Base-by-base conservation (phyloP, 2,329 filamentous ascomycete species). In the Diaporthe ampelina region DNA sequence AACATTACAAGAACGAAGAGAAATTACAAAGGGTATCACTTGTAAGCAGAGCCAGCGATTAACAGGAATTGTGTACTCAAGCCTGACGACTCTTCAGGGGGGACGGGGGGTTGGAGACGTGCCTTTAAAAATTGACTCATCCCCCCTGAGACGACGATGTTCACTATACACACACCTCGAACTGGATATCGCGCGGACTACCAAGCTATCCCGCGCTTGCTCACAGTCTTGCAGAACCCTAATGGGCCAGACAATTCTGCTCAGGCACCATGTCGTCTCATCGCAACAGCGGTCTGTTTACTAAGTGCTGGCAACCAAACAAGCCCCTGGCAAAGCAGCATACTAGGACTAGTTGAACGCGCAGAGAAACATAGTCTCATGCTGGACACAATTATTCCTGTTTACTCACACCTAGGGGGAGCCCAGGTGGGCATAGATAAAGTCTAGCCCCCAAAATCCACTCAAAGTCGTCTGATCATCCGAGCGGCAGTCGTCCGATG, bases 401-500 rank as follows among this genome's bases (percentile, higher is more conserved):
- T 40, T 13, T 40, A 13, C 0, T 13, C 37, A 11, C 11, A 40
- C 3, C 2, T 40, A 11, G 37, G 37, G 13, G 37, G 37, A 40
- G 37, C 37, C 37, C 37, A 40, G 15, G 37, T 40, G 37, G 4
- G 15, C 10, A 40, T 13, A 13, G 37, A 21, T 19, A 48, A 19
- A 48, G 21, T 9, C 21, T 3, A 17, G 26, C 10, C 19, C 40
- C 43, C 21, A 9, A 24, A 10, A 11, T n/a, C 4, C n/a, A 11
- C 1, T 5, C 24, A 21, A 24, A 52, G 61, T 67, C 43, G 61
- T 63, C 59, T 15, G 59, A 63, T 10, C 3, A 19, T 37, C 57
- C 11, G 13, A 61, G 8, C 37, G 24, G 59, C 40, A 32, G 40
- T 63, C 59, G 24, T 67, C 61, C 29, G 29, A 67, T 35, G 59